Base-by-base conservation (phyloP, 192 early-diverging fungal species). In the Geranomyces michiganensis region DNA sequence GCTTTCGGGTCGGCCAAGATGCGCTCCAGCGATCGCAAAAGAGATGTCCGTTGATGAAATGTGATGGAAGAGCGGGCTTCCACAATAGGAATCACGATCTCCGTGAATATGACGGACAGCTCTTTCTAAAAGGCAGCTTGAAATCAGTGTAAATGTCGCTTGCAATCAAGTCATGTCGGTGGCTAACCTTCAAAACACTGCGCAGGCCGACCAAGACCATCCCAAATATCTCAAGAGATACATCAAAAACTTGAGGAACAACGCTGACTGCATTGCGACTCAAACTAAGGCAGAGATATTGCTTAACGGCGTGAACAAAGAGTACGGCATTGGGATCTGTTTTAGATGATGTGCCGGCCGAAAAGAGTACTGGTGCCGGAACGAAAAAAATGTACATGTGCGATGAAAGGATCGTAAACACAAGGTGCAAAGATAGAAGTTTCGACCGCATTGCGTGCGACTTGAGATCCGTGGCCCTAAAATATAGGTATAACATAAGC, bases 61-160 rank as follows among this genome's bases (percentile, higher is more conserved):
- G 84, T 79, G 27, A 88, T 79, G 9, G 74, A 73, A 46, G 77
- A 83, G 47, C 88, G 87, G 69, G 87, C 93, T 76, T 96, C 94
- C 49, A 95, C 76, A 65, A 96, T 85, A 7, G 93, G 93, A n/a
- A 97, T 81, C 26, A 96, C 79, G 43, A 97, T 92, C 69, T 95
- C 94, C 32, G 91, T 90, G 75, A 97, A 91, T 33, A 97, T 83
- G 4, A 96, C 91, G 56, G 92, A 91, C 24, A 93, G 84, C 69
- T 97, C 95, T 81, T 88, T 90, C 83, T 92, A 76, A 36, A 48
- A 66, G 8, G 60, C 65, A 67, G 47, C 24, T 51, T 5, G 68
- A 17, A 9, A 60, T 71, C 36, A 63, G 15, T 29, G 30, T 5
- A 19, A 8, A 5, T 2, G 17, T 29, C 17, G 24, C 58, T 33